Evolutionary conservation across 768 basidiomycete species (phyloP).

Genomic region (Tricholoma terreum): DNA sequence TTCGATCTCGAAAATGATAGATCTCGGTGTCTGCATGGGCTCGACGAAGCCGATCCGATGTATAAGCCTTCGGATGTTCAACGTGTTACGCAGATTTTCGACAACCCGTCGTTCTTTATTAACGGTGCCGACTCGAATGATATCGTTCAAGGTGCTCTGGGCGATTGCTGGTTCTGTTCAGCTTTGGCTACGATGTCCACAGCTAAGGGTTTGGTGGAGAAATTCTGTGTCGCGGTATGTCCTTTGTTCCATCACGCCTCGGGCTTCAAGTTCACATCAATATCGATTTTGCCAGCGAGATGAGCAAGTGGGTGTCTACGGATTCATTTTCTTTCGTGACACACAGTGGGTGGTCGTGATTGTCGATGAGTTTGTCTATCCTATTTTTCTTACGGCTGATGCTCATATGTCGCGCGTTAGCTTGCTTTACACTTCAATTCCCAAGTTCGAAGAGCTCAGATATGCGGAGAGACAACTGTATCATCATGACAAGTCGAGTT

Average conservation of each 20-base stretch:
- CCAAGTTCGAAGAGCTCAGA: constrained; percentile 49
- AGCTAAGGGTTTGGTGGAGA: constrained; percentile 42
- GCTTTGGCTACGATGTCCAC: constrained; percentile 50
- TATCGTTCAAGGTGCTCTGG: constrained; percentile 47
- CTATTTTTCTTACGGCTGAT: not conserved
- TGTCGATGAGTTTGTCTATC: constrained; percentile 51
- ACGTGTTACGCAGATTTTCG: constrained; percentile 50
- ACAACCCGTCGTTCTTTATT: constrained; percentile 47
- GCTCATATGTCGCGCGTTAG: constrained; percentile 22
- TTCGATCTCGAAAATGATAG: constrained; percentile 49
- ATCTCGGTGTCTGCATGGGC: constrained; percentile 37
- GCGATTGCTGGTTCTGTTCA: constrained; percentile 54
- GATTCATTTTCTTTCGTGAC: constrained; percentile 56
- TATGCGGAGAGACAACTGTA: constrained; percentile 40
- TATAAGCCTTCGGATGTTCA: constrained; percentile 38
- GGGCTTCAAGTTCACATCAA: not conserved
- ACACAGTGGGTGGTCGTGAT: constrained; percentile 49
- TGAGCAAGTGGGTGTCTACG: constrained; percentile 51
- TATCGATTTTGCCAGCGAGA: constrained; percentile 33
- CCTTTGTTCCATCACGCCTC: not conserved
- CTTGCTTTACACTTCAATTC: constrained; percentile 44
- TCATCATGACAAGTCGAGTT: constrained; percentile 47
- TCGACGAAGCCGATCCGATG: constrained; percentile 14
- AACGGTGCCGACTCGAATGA: constrained; percentile 42
- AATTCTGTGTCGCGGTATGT: constrained; percentile 48